Conservation (phyloP, 352 stramenopile species). For the Phytopythium sindhum region DNA sequence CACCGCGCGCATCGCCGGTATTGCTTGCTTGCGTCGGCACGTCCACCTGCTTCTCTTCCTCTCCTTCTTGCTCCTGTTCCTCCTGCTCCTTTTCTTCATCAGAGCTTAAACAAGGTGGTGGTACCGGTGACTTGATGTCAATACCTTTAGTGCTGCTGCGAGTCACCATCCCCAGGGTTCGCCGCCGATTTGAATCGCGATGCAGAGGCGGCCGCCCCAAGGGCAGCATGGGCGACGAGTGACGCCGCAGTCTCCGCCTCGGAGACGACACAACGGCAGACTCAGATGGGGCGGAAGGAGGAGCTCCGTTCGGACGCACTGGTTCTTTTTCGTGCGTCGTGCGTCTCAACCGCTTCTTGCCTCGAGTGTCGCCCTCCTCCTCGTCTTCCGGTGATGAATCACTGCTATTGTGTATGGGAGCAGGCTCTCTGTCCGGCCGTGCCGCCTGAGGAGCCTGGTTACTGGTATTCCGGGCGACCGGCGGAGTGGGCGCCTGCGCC, state of each 20-base stretch:
- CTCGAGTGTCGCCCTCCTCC: not conserved
- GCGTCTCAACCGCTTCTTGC: not conserved
- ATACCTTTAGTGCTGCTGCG: not conserved
- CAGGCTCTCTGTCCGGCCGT: not conserved
- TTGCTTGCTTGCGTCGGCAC: not conserved
- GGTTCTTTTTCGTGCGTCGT: not conserved
- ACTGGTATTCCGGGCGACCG: not conserved
- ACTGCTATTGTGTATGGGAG: not conserved
- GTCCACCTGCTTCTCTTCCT: not conserved
- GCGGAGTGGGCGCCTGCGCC: not conserved
- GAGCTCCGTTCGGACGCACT: not conserved
- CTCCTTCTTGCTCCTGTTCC: not conserved
- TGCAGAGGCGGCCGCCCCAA: not conserved
- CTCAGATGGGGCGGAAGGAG: not conserved
- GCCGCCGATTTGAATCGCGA: not conserved
- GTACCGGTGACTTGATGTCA: no score
- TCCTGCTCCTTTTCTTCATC: not conserved
- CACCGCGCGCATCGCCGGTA: not conserved
- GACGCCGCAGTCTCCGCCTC: not conserved
- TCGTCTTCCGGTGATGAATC: not conserved
- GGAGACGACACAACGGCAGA: not conserved
- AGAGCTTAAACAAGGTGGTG: not conserved
- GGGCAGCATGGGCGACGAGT: not conserved
- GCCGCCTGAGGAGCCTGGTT: not conserved
- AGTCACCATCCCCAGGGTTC: slow-evolving; percentile 2